phyloP scores from a whole-genome alignment of 78 protist genomes.

The Dictyostelium citrinum region DNA sequence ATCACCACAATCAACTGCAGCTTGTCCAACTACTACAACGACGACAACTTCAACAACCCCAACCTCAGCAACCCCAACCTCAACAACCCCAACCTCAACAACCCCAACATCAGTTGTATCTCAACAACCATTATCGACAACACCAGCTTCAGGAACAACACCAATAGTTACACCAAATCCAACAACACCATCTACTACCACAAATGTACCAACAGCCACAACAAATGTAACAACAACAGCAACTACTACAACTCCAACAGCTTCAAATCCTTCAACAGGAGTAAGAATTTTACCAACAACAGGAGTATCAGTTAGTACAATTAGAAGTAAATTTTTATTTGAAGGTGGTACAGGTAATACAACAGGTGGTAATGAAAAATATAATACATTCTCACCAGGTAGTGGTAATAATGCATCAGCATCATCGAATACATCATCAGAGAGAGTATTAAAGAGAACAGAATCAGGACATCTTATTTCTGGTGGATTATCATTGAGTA shows the following conservation, averaged over 20 bases:
- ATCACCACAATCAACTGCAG: background rate
- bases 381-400: background rate
- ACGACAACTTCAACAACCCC: too few species aligned
- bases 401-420: background rate
- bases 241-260: background rate
- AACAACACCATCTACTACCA: background rate
- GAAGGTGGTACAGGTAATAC: background rate
- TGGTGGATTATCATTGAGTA: conserved; percentile 8
- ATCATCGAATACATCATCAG: background rate
- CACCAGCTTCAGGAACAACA: background rate
- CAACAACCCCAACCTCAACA: background rate
- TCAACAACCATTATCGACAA: background rate
- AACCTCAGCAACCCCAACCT: background rate
- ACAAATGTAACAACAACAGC: background rate
- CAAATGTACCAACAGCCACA: background rate
- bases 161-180: background rate
- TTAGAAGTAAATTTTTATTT: background rate
- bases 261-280: background rate
- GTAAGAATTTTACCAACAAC: background rate
- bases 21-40: too few species aligned
- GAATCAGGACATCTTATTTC: conserved; percentile 8
- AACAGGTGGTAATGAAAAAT: background rate
- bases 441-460: conserved; percentile 19
- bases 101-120: background rate
- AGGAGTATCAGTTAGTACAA: conserved; percentile 12